Evolutionary conservation across 495 filamentous ascomycete genomes (phyloP).

Genomic region (Lasiosphaeria miniovina): DNA sequence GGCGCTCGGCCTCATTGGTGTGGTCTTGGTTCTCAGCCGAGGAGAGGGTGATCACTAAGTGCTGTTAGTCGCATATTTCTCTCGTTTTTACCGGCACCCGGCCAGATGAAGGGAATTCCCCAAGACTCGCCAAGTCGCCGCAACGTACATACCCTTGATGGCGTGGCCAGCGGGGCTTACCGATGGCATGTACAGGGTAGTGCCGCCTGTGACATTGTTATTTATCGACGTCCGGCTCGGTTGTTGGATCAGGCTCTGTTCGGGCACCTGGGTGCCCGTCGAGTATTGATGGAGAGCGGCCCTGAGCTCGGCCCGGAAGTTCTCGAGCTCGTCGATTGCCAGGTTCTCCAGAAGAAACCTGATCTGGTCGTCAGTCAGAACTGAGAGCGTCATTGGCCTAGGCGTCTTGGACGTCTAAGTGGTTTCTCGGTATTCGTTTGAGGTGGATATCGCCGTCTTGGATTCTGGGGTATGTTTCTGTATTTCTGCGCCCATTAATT

Average conservation of each 20-base stretch:
- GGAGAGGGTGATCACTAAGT: constrained; percentile 39
- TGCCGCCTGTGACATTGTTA: constrained; percentile 62
- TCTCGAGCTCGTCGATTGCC: constrained; percentile 63
- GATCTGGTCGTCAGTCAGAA: constrained; percentile 72
- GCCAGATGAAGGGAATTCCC: neutral
- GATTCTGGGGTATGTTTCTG: too few relatives aligned
- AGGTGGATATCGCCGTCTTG: neutral
- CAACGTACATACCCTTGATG: constrained; percentile 43
- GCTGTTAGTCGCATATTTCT: constrained; percentile 1
- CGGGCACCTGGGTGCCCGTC: constrained; percentile 55
- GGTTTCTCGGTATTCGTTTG: neutral
- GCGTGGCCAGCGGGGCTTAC: constrained; percentile 46
- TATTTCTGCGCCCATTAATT: too few relatives aligned
- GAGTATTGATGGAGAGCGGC: constrained; percentile 81
- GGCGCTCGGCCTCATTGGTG: constrained; percentile 15
- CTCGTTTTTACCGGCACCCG: neutral
- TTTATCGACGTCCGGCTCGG: constrained; percentile 72
- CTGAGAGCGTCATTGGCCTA: constrained; percentile 66
- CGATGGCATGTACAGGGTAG: constrained; percentile 91
- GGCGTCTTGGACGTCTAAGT: neutral
- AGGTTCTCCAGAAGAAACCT: constrained; percentile 66
- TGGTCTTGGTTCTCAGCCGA: constrained; percentile 9
- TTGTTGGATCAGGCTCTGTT: constrained; percentile 57
- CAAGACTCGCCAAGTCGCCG: neutral
- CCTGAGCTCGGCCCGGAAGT: constrained; percentile 63